A percentile compares a stretch with the other conserved stretches of the same genome.
These are phyloP conservation scores for Fraxinus excelsior DNA, from an alignment of 257 asterid species.

Conservation along the genomic window DNA sequence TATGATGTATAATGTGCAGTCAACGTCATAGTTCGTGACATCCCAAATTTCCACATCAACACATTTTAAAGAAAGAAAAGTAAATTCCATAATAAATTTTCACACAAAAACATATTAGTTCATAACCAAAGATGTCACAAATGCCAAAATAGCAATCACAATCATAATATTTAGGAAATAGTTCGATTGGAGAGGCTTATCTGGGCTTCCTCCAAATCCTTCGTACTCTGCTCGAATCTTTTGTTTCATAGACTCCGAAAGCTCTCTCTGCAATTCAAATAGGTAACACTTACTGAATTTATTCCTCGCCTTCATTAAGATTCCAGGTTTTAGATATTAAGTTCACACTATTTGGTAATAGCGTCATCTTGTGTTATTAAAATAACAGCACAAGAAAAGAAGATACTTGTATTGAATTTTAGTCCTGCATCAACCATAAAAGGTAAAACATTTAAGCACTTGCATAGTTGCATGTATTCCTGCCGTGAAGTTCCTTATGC, in stretches of 20 bases:
- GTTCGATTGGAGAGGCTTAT: constrained; percentile 93
- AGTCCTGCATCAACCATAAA: constrained; percentile 77
- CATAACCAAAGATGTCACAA: constrained; percentile 68
- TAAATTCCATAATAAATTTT: not conserved
- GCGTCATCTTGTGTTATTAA: constrained; percentile 60
- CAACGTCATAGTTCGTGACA: not conserved
- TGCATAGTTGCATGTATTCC: constrained; percentile 7
- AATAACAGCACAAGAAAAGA: constrained; percentile 52
- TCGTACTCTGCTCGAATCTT: constrained; percentile 93
- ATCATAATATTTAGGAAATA: constrained; percentile 90
- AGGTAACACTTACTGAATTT: constrained; percentile 50
- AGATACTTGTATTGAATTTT: constrained; percentile 57
- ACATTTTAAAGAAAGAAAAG: constrained; percentile 6
- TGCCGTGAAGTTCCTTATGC: constrained; percentile 21
- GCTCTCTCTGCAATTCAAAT: constrained; percentile 94
- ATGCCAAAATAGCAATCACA: constrained; percentile 80
- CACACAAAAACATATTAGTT: constrained; percentile 42
- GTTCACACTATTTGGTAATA: constrained; percentile 52
- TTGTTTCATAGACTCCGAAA: constrained; percentile 88
- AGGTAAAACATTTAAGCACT: constrained; percentile 33
- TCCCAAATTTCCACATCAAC: not conserved
- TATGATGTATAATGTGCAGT: not conserved
- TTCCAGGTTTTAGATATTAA: constrained; percentile 44
- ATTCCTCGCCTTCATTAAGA: constrained; percentile 47
- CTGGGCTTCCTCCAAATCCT: constrained; percentile 90